A percentile compares a stretch with the other conserved stretches of the same genome.
Evolutionary conservation across 148 eudicot species (phyloP).

Genomic region (Linanthus parryae): DNA sequence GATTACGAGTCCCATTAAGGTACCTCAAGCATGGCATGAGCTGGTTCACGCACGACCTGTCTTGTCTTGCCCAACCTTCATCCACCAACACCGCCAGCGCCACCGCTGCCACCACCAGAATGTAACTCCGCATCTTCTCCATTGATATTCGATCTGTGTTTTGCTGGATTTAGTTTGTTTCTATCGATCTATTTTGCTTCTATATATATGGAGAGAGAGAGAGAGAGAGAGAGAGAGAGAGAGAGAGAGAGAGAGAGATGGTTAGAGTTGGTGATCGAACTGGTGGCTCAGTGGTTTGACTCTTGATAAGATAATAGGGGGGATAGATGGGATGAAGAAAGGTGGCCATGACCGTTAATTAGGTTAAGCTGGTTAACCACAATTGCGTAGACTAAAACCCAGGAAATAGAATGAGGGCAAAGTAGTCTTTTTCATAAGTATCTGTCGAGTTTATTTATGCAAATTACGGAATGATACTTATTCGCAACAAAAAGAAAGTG

Average conservation of each 20-base stretch:
- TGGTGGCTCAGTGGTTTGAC: conserved; percentile 2
- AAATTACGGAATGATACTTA: no score
- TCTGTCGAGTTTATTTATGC: no score
- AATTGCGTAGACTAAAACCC: no score
- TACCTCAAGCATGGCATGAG: conserved; percentile 50
- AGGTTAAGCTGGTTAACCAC: no score
- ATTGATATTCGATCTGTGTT: neutral
- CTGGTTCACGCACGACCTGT: conserved; percentile 37
- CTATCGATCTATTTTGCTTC: neutral
- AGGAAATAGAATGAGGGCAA: no score
- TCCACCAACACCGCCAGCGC: neutral
- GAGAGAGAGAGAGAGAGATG: neutral
- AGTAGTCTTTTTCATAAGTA: no score
- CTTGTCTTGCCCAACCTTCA: neutral
- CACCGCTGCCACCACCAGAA: neutral
- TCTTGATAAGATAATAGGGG: no score
- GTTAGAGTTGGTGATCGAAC: conserved; percentile 17
- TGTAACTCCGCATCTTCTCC: neutral
- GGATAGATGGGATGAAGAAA: no score
- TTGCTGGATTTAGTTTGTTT: neutral
- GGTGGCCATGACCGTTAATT: no score
- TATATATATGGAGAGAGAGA: conserved; percentile 6
- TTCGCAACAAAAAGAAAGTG: no score
- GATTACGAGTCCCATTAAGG: conserved; percentile 28
- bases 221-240: neutral